Conservation (phyloP, 108 stramenopile genomes). For the Cyclotella choctawhatcheeana region DNA sequence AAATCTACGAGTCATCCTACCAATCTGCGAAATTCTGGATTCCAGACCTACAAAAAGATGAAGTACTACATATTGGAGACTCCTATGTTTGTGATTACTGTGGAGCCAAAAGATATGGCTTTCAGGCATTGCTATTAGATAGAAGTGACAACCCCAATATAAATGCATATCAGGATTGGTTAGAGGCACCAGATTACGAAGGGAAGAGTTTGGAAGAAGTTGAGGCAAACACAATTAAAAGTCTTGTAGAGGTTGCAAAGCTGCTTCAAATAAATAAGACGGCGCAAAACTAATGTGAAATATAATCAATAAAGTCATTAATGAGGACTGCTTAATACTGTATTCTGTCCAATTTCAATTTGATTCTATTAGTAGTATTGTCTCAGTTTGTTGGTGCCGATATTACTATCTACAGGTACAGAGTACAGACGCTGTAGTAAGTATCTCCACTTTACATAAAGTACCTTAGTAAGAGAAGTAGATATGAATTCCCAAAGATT, state of each 20-base stretch:
- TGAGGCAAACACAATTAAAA: constrained; percentile 19
- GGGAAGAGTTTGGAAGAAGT: constrained; percentile 31
- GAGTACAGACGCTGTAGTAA: too few relatives aligned
- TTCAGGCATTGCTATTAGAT: constrained; percentile 34
- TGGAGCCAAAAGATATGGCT: constrained; percentile 28
- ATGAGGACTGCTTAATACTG: too few relatives aligned
- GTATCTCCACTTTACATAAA: too few relatives aligned
- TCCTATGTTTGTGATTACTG: constrained; percentile 25
- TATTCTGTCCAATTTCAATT: too few relatives aligned
- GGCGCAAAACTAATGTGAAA: too few relatives aligned
- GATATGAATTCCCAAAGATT: too few relatives aligned
- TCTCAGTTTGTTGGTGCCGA: too few relatives aligned
- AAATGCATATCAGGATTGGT: constrained; percentile 24
- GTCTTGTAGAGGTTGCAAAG: constrained; percentile 11
- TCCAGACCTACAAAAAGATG: constrained; percentile 17
- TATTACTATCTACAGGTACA: too few relatives aligned
- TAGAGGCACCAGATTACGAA: constrained; percentile 32
- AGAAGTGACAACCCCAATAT: constrained; percentile 19
- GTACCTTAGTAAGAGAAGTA: too few relatives aligned
- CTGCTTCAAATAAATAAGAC: background rate
- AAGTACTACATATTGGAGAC: constrained; percentile 34
- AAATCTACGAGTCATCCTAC: constrained; percentile 22
- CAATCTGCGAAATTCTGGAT: constrained; percentile 22
- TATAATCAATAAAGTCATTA: too few relatives aligned
- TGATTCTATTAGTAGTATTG: too few relatives aligned